Base-by-base conservation (phyloP, 352 stramenopile genomes). In the Elongisporangium undulatum region DNA sequence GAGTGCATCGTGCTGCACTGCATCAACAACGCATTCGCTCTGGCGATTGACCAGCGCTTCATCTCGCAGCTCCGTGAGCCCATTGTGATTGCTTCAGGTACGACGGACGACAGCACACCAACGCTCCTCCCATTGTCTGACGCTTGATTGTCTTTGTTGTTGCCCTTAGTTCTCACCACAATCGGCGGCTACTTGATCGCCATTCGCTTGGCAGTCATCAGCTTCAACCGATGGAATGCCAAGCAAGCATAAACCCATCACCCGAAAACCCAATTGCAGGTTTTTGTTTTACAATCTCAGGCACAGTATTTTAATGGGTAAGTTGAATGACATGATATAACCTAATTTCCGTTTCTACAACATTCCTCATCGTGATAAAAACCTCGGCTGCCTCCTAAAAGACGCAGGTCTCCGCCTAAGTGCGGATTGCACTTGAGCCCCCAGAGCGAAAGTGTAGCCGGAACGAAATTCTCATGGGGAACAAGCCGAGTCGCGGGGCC, bases 11-110 rank as follows among this genome's bases (percentile, higher is more conserved):
- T 73, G 12, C 56, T 91, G n/a, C 81, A 91, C 59, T 34, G 55
- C 4, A 69, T 75, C 38, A 91, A 87, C 71, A 91, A 89, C 49
- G 17, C 63, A 3, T 87, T 88, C 24, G 76, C 81, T 9, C 51
- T 77, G 38, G 49, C 51, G 13, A 59, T 72, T 15, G 29, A 41
- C 29, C 29, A 41, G 29, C 5, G 29, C 8, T 41, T 41, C 8
- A 41, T 6, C 13, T 15, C 29, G 29, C 29, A 41, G 29, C 29
- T 41, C 29, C 1, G 9, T 15, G 5, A 41, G 5, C 29, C 29
- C 5, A 4, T 41, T 9, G 29, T 41, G 29, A 9, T 41, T 4
- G 29, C 29, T 41, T 41, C 29, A 41, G 29, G 29, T 41, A 13
- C 29, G 29, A 2, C 8, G 13, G 13, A 15, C 5, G 1, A 4